Evolutionary conservation across 192 early-diverging fungal genomes (phyloP).

Genomic region (Podila epigama): DNA sequence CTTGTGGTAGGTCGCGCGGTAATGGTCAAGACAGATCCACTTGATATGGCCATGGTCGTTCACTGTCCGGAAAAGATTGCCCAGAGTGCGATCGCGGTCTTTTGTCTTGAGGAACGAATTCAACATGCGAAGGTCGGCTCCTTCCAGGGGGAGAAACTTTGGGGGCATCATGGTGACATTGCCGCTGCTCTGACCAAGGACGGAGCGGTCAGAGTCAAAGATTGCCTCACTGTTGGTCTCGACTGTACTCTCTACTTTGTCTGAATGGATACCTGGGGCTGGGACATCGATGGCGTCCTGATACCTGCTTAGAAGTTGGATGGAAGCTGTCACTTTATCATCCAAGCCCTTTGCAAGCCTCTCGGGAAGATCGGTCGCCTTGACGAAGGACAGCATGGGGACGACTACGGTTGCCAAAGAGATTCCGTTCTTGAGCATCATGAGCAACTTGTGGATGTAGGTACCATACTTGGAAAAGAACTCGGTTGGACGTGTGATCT

Average conservation of each 20-base stretch:
- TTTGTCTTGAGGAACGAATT: slow-evolving; percentile 19
- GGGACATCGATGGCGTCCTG: slow-evolving; percentile 8
- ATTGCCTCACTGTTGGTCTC: not conserved
- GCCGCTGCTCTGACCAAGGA: not conserved
- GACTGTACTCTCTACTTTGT: not conserved
- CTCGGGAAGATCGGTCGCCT: slow-evolving; percentile 19
- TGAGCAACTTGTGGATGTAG: slow-evolving; percentile 15
- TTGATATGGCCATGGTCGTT: slow-evolving; percentile 31
- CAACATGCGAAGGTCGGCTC: slow-evolving; percentile 31
- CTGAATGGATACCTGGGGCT: not conserved
- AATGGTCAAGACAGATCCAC: slow-evolving; percentile 47
- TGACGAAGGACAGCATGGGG: slow-evolving; percentile 13
- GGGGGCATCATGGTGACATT: not conserved
- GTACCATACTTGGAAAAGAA: slow-evolving; percentile 42
- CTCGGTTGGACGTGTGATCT: slow-evolving; percentile 33
- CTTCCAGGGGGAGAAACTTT: slow-evolving; percentile 22
- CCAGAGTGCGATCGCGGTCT: slow-evolving; percentile 28
- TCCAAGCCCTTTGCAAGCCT: slow-evolving; percentile 9
- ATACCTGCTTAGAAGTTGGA: slow-evolving; percentile 14
- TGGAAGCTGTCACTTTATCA: slow-evolving; percentile 6
- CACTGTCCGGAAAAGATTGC: slow-evolving; percentile 42
- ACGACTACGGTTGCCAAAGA: slow-evolving; percentile 13
- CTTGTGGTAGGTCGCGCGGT: slow-evolving; percentile 30
- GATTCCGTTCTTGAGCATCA: slow-evolving; percentile 19
- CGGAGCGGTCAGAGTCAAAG: too few relatives aligned